A percentile compares a stretch with the other conserved stretches of the same genome.
Evolutionary conservation across 2,329 filamentous ascomycete genomes (phyloP).

Genomic region (Xylariales sp.): DNA sequence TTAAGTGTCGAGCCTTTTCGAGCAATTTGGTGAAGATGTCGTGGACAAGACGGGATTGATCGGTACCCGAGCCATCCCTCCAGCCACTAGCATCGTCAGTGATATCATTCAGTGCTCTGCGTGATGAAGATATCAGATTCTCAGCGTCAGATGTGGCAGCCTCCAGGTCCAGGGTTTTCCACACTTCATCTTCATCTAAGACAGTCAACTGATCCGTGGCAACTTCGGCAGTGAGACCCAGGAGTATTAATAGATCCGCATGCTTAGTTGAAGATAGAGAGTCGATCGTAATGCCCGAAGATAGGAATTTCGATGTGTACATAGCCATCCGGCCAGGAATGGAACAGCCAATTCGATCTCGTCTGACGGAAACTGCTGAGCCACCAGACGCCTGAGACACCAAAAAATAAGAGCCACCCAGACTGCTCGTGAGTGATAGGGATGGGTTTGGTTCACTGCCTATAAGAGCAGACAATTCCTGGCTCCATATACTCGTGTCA

Average conservation of each 20-base stretch:
- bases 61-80: constrained; percentile 28
- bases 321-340: constrained; percentile 70
- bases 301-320: constrained; percentile 60
- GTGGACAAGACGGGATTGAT: constrained; percentile 33
- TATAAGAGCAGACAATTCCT: constrained; percentile 55
- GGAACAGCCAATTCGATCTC: constrained; percentile 67
- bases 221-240: constrained; percentile 46
- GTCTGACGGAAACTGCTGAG: constrained; percentile 20
- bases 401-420: constrained; percentile 68
- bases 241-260: constrained; percentile 46
- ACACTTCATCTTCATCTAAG: constrained; percentile 40
- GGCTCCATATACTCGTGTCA: constrained; percentile 58
- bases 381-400: constrained; percentile 30
- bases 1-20: constrained; percentile 35
- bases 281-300: constrained; percentile 32
- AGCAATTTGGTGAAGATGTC: constrained; percentile 41
- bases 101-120: constrained; percentile 30
- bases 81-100: constrained; percentile 32
- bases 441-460: constrained; percentile 51
- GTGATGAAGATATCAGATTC: constrained; percentile 37
- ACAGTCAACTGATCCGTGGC: constrained; percentile 50
- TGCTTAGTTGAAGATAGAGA: constrained; percentile 37
- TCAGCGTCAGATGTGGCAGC: constrained; percentile 36
- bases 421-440: constrained; percentile 66
- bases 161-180: constrained; percentile 34